Percentiles rank a stretch among this genome's conserved stretches.
phyloP scores from a whole-genome alignment of 768 basidiomycete species.

The Pleurotus citrinopileatus region DNA sequence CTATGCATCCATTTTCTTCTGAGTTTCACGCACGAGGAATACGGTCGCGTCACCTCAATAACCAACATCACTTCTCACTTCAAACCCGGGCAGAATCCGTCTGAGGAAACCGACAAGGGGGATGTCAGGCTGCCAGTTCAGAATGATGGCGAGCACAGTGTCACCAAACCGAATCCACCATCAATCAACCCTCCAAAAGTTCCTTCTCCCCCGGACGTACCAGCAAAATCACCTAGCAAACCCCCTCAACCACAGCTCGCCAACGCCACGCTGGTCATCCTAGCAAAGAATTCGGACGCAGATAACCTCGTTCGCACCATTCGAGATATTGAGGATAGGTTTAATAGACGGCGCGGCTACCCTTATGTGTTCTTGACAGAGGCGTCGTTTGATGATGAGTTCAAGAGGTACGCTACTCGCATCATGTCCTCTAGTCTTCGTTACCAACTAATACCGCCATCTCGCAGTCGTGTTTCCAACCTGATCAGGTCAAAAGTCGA shows the following conservation, averaged over 20 bases:
- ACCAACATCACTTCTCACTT: constrained; percentile 25
- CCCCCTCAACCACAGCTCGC: constrained; percentile 13
- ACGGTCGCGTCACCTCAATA: constrained; percentile 40
- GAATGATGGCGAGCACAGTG: background rate
- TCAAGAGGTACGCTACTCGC: background rate
- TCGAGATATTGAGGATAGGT: constrained; percentile 73
- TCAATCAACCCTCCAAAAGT: background rate
- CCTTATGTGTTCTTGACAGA: constrained; percentile 75
- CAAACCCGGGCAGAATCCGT: constrained; percentile 25
- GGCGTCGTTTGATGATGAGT: background rate
- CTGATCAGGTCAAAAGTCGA: background rate
- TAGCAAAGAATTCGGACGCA: constrained; percentile 67
- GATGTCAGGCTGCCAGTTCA: background rate
- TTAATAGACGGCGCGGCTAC: constrained; percentile 76
- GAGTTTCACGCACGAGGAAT: constrained; percentile 41
- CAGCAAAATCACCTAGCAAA: background rate
- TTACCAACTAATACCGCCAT: background rate
- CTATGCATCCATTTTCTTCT: constrained; percentile 40
- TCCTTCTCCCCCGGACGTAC: background rate
- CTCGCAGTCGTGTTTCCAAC: background rate
- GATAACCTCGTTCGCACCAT: constrained; percentile 59
- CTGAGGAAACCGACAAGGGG: constrained; percentile 19
- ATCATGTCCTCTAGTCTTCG: background rate
- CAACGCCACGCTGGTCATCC: constrained; percentile 40
- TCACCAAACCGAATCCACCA: background rate